Percentiles rank a stretch among this genome's conserved stretches.
Evolutionary conservation across 176 grass and related monocot species (phyloP).

Genomic region (Microstegium vimineum): DNA sequence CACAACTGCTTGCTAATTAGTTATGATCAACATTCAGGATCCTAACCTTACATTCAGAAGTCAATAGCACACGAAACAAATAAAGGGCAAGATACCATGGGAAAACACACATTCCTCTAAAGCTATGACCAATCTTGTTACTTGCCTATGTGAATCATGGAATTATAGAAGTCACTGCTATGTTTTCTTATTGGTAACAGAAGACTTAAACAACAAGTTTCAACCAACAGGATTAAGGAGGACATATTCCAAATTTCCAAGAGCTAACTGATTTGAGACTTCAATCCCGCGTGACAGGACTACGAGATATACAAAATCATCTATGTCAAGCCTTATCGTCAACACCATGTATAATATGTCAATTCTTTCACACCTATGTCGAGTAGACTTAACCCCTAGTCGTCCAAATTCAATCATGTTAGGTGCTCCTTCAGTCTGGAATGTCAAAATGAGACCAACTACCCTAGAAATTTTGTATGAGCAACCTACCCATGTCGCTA

Average conservation of each 20-base stretch:
- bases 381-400: background rate
- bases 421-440: background rate
- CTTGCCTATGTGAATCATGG: background rate
- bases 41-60: background rate
- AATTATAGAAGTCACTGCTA: background rate
- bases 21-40: background rate
- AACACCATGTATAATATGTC: background rate
- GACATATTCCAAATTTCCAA: too few species aligned
- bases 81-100: background rate
- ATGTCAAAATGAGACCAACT: conserved; percentile 9
- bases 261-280: background rate
- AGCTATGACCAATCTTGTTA: background rate
- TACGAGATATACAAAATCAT: background rate
- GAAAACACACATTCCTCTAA: background rate
- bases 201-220: background rate
- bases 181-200: background rate
- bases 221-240: background rate
- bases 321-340: background rate
- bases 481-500: background rate
- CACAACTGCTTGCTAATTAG: background rate
- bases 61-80: conserved; percentile 11
- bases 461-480: background rate
- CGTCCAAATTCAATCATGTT: conserved; percentile 25
- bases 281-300: background rate
- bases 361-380: conserved; percentile 1